Evolutionary conservation across 345 rosid species (phyloP).

Genomic region (Punica granatum): DNA sequence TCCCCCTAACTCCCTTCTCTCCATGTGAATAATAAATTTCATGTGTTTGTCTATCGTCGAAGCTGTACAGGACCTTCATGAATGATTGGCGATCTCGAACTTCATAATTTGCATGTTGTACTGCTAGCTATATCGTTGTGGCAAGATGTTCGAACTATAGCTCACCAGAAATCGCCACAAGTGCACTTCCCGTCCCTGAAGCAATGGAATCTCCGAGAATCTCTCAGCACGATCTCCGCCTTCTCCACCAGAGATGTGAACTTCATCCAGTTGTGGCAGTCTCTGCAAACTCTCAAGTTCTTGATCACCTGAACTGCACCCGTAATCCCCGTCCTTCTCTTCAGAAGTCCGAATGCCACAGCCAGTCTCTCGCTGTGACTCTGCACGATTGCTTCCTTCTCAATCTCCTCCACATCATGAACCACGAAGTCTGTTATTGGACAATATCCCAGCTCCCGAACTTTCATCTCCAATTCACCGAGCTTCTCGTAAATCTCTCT

Average conservation of each 20-base stretch:
- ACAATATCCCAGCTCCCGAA: slow-evolving; percentile 2
- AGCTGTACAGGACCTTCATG: too few relatives aligned
- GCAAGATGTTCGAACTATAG: neutral
- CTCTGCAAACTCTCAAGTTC: slow-evolving; percentile 3
- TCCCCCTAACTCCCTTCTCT: too few relatives aligned
- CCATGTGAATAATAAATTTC: too few relatives aligned
- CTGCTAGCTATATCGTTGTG: neutral
- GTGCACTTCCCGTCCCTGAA: neutral
- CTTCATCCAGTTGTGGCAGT: slow-evolving; percentile 1
- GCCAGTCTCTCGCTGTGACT: slow-evolving; percentile 1
- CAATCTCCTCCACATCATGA: neutral
- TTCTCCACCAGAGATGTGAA: slow-evolving; percentile 5
- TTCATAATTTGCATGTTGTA: neutral
- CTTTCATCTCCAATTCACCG: neutral
- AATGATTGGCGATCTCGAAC: neutral
- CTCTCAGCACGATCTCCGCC: neutral
- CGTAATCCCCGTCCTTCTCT: neutral
- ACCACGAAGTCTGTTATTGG: neutral
- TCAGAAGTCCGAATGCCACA: neutral
- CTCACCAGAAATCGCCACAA: neutral
- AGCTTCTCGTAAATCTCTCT: neutral
- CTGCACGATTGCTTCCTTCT: neutral
- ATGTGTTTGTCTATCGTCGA: too few relatives aligned
- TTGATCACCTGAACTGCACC: neutral
- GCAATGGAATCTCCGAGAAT: slow-evolving; percentile 3